A percentile compares a stretch with the other conserved stretches of the same genome.
Evolutionary conservation across 768 basidiomycete species (phyloP).

Genomic region (Russula emetica): DNA sequence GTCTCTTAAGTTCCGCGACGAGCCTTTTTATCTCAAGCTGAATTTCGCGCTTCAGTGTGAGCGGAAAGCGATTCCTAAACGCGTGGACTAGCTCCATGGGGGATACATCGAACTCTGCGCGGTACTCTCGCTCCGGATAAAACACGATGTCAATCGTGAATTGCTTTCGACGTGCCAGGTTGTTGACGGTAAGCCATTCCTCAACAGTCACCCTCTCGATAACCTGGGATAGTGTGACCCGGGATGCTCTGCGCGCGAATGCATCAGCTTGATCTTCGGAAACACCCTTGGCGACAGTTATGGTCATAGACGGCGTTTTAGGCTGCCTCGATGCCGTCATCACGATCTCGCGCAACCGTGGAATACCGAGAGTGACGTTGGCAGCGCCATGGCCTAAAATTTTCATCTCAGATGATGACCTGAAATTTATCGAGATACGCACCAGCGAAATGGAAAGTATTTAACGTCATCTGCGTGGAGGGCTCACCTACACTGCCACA

Average conservation of each 20-base stretch:
- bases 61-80: slow-evolving; percentile 72
- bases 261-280: slow-evolving; percentile 52
- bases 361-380: slow-evolving; percentile 98
- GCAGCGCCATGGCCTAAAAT: slow-evolving; percentile 90
- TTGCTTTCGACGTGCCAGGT: slow-evolving; percentile 65
- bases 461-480: slow-evolving; percentile 99
- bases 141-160: slow-evolving; percentile 80
- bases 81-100: slow-evolving; percentile 66
- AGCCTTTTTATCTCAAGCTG: slow-evolving; percentile 79
- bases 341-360: slow-evolving; percentile 95
- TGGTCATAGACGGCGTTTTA: slow-evolving; percentile 95
- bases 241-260: slow-evolving; percentile 88
- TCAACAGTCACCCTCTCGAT: slow-evolving; percentile 78
- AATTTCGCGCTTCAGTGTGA: slow-evolving; percentile 81
- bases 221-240: slow-evolving; percentile 81
- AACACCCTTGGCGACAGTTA: slow-evolving; percentile 58
- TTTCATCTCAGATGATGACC: slow-evolving; percentile 15
- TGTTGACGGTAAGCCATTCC: slow-evolving; percentile 66
- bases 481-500: slow-evolving; percentile 85
- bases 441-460: slow-evolving; percentile 99
- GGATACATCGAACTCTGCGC: slow-evolving; percentile 73
- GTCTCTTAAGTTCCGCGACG: slow-evolving; percentile 70
- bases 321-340: slow-evolving; percentile 97
- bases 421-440: slow-evolving; percentile 30
- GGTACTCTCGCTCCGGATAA: slow-evolving; percentile 83